phyloP scores from a whole-genome alignment of 1,284 basidiomycete genomes.

The Cryptococcus floricola region DNA sequence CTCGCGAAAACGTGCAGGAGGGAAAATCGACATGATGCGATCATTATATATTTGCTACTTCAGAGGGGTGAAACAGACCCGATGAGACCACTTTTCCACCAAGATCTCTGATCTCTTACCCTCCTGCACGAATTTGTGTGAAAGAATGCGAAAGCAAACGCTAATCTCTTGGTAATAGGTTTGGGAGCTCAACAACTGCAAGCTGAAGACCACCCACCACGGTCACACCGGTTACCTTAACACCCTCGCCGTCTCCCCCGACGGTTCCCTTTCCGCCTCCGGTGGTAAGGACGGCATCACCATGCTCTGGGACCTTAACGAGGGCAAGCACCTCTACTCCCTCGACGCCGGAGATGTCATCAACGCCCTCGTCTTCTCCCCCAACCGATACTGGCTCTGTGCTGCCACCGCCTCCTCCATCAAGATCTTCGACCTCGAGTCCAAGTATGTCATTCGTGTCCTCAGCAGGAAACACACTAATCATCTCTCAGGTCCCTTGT shows the following conservation, averaged over 20 bases:
- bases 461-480: background rate
- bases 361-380: slow-evolving; percentile 99
- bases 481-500: slow-evolving; percentile 74
- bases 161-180: slow-evolving; percentile 60
- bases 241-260: slow-evolving; percentile 97
- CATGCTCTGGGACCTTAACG: slow-evolving; percentile 99
- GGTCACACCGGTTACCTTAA: slow-evolving; percentile 99
- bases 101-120: slow-evolving; percentile 62
- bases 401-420: slow-evolving; percentile 96
- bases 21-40: slow-evolving; percentile 52
- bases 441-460: slow-evolving; percentile 67
- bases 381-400: slow-evolving; percentile 99
- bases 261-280: slow-evolving; percentile 97
- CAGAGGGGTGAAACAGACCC: slow-evolving; percentile 61
- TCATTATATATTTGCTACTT: slow-evolving; percentile 75
- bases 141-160: background rate
- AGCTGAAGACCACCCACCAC: slow-evolving; percentile 99
- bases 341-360: slow-evolving; percentile 98
- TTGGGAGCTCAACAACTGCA: slow-evolving; percentile 99
- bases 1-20: background rate
- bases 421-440: slow-evolving; percentile 98
- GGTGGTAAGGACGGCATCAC: slow-evolving; percentile 99
- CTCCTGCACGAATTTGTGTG: background rate
- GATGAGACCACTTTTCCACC: slow-evolving; percentile 70
- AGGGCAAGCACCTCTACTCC: slow-evolving; percentile 99